Percentiles rank a stretch among this genome's conserved stretches.
These are phyloP conservation scores for Lactarius hatsudake DNA, from an alignment of 768 basidiomycete genomes.

Conservation along the genomic window DNA sequence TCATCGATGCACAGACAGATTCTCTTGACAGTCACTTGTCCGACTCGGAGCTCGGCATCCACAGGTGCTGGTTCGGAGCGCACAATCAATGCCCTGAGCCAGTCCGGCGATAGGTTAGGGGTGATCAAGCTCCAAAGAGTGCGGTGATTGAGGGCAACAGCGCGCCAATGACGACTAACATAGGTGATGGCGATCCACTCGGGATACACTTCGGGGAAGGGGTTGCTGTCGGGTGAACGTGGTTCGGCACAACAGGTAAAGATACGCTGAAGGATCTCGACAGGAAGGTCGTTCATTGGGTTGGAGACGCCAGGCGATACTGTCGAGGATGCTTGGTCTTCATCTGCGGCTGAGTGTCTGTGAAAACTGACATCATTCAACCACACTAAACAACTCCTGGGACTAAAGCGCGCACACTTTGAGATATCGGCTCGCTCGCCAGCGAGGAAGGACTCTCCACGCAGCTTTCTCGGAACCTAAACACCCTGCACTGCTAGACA, in stretches of 20 bases:
- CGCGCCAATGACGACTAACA: conserved; percentile 22
- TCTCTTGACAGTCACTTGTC: conserved; percentile 1
- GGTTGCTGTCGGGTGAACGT: neutral
- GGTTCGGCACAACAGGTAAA: conserved; percentile 15
- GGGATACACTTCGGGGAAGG: conserved; percentile 7
- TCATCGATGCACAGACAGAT: conserved; percentile 9
- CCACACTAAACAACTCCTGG: neutral
- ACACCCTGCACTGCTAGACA: neutral
- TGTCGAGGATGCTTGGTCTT: neutral
- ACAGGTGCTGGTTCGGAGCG: conserved; percentile 18
- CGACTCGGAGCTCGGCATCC: conserved; percentile 15
- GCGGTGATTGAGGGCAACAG: conserved; percentile 13
- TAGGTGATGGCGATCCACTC: conserved; percentile 23
- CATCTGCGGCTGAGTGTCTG: neutral
- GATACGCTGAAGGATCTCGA: conserved; percentile 19
- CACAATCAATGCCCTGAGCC: conserved; percentile 14
- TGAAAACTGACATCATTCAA: neutral
- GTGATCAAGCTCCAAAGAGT: conserved; percentile 18
- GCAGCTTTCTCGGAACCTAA: neutral
- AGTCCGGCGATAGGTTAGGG: conserved; percentile 12
- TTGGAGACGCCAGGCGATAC: neutral
- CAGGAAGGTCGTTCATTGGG: conserved; percentile 7
- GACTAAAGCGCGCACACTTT: neutral
- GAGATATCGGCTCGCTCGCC: neutral
- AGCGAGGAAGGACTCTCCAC: conserved; percentile 10